These are phyloP conservation scores for Penicillium canariense DNA, from an alignment of 495 filamentous ascomycete genomes.

Conservation along the genomic window DNA sequence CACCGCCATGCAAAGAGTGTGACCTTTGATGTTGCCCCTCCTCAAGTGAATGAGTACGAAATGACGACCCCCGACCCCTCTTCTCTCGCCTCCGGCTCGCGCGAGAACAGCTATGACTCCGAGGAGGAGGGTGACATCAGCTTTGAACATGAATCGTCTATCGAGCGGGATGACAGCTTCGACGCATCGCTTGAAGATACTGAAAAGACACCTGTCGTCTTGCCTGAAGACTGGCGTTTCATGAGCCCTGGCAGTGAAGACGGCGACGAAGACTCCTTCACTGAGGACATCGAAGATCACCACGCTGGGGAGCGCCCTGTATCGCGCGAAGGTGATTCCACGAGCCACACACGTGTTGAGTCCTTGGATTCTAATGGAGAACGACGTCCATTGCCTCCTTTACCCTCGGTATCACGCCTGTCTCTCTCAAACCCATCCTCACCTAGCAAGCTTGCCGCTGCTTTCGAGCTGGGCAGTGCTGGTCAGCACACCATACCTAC, in stretches of 20 bases:
- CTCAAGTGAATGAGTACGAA: constrained; percentile 94
- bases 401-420: constrained; percentile 52
- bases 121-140: constrained; percentile 67
- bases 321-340: constrained; percentile 32
- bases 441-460: constrained; percentile 53
- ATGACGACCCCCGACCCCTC: constrained; percentile 95
- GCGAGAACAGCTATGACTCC: constrained; percentile 91
- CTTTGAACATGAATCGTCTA: constrained; percentile 64
- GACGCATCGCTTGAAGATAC: constrained; percentile 92
- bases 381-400: constrained; percentile 70
- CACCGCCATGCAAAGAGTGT: constrained; percentile 91
- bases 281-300: constrained; percentile 59
- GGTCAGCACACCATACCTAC: constrained; percentile 62
- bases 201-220: constrained; percentile 93
- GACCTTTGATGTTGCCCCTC: constrained; percentile 90
- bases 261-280: constrained; percentile 68
- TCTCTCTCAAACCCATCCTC: constrained; percentile 42
- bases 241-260: constrained; percentile 62
- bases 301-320: constrained; percentile 48
- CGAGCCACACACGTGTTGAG: constrained; percentile 51
- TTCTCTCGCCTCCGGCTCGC: constrained; percentile 80
- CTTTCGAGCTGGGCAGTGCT: constrained; percentile 60
- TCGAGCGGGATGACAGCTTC: constrained; percentile 83
- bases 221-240: constrained; percentile 92
- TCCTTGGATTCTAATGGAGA: constrained; percentile 72